phyloP scores from a whole-genome alignment of 2,329 filamentous ascomycete genomes.

The Xylaria sp. region DNA sequence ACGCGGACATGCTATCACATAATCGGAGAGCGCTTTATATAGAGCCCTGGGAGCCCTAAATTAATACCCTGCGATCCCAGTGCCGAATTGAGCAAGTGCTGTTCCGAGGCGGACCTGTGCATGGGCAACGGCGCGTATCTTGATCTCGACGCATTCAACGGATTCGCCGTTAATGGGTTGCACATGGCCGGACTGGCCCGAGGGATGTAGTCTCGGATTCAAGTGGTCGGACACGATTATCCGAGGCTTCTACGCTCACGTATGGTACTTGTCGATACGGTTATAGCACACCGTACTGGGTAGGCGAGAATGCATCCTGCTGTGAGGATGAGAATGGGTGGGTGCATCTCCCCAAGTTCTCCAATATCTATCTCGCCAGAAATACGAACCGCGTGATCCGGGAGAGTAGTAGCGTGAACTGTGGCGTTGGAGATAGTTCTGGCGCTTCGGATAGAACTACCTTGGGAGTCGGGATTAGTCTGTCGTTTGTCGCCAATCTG shows the following conservation, averaged over 20 bases:
- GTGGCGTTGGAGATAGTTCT: no score
- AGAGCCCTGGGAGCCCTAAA: background rate
- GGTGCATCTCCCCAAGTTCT: conserved; percentile 1
- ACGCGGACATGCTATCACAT: conserved; percentile 6
- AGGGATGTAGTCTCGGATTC: background rate
- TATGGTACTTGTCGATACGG: background rate
- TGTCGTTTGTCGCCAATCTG: background rate
- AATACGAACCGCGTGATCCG: background rate
- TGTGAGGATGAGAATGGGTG: conserved; percentile 8
- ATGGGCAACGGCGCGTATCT: conserved; percentile 8
- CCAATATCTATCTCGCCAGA: background rate
- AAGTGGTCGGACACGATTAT: background rate
- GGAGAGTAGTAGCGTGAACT: background rate
- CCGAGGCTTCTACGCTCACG: background rate
- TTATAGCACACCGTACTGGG: conserved; percentile 1
- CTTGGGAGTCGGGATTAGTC: conserved; percentile 3
- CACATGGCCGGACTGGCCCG: background rate
- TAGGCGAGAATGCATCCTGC: background rate
- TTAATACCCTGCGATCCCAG: background rate
- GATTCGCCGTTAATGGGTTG: background rate
- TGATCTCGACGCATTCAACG: background rate
- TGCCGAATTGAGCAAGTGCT: conserved; percentile 6
- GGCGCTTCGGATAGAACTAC: background rate
- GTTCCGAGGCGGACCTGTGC: conserved; percentile 3
- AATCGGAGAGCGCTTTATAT: background rate